Evolutionary conservation across 2,329 filamentous ascomycete genomes (phyloP).

Genomic region (Leptographium wingfieldii): DNA sequence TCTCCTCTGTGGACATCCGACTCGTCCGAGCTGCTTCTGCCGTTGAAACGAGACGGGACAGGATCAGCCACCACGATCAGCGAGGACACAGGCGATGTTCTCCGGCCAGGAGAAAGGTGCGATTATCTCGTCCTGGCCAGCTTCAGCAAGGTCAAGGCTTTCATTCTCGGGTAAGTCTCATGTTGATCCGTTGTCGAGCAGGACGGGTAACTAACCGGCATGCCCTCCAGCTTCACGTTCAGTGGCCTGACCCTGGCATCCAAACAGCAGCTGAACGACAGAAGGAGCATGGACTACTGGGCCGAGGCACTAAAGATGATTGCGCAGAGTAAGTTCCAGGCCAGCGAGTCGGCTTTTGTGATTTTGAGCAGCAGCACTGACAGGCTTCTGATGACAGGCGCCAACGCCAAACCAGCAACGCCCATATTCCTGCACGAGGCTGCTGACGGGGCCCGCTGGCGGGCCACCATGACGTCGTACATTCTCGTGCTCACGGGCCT

Average conservation of each 20-base stretch:
- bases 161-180: conserved; percentile 38
- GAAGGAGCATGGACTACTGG: conserved; percentile 26
- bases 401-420: conserved; percentile 15
- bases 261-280: conserved; percentile 23
- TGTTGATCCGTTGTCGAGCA: background rate
- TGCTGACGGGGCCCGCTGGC: conserved; percentile 49
- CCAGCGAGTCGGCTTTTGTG: background rate
- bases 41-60: conserved; percentile 38
- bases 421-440: conserved; percentile 42
- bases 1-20: conserved; percentile 32
- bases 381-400: conserved; percentile 9
- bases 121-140: conserved; percentile 49
- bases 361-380: background rate
- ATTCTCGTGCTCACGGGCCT: conserved; percentile 60
- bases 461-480: conserved; percentile 52
- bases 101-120: conserved; percentile 34
- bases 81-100: conserved; percentile 41
- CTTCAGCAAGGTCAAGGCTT: conserved; percentile 46
- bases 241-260: conserved; percentile 35
- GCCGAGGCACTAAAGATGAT: conserved; percentile 24
- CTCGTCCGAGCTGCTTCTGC: conserved; percentile 38
- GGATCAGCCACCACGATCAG: conserved; percentile 37
- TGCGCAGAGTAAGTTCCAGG: conserved; percentile 19
- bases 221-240: conserved; percentile 34
- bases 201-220: background rate